phyloP scores from a whole-genome alignment of 2,329 filamentous ascomycete species.

The Penicillium sp. region DNA sequence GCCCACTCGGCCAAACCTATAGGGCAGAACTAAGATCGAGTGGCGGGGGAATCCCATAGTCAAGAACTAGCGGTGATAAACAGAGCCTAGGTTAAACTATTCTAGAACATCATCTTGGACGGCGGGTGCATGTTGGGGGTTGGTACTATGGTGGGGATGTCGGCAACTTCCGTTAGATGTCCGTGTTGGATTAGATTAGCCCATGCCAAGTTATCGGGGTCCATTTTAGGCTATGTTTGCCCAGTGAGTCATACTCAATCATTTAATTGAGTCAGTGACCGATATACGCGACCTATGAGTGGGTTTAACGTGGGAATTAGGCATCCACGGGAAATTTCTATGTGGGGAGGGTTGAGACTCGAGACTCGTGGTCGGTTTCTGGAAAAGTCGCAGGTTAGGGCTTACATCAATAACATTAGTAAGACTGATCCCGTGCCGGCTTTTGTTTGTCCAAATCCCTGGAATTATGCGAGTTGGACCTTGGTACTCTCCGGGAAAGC shows the following conservation, averaged over 20 bases:
- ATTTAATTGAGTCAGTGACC: background rate
- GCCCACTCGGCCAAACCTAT: background rate
- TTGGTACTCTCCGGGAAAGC: background rate
- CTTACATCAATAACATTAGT: no score
- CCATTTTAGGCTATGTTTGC: background rate
- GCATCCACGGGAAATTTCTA: background rate
- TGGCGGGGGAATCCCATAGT: background rate
- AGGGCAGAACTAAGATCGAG: background rate
- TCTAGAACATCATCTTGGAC: background rate
- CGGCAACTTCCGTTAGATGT: background rate
- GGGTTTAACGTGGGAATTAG: background rate
- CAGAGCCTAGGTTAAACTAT: no score
- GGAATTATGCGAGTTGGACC: background rate
- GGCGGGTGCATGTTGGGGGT: background rate
- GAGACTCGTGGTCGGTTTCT: background rate
- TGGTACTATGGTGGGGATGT: background rate
- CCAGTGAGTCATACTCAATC: background rate
- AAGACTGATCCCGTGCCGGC: background rate
- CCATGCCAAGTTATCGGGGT: background rate
- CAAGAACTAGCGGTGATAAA: constrained; percentile 2
- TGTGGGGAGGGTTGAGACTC: background rate
- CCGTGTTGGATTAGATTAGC: background rate
- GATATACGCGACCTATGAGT: background rate
- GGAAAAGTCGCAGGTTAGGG: no score
- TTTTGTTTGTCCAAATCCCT: background rate